Conservation (phyloP, 345 rosid species). For the Aethionema arabicum region DNA sequence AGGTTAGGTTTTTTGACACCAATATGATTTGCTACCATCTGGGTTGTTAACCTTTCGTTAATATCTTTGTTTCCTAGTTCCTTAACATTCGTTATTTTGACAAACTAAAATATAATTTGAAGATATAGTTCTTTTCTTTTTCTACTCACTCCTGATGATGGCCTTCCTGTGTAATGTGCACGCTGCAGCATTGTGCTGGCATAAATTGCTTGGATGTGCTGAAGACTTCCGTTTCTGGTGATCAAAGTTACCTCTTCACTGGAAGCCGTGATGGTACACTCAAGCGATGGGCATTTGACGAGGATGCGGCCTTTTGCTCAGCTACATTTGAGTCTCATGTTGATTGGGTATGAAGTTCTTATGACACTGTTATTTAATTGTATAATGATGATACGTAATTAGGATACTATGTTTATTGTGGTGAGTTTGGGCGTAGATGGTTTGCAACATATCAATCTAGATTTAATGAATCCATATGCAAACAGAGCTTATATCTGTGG, state of each 20-base stretch:
- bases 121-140: not conserved
- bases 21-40: slow-evolving; percentile 1
- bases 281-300: slow-evolving; percentile 87
- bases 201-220: slow-evolving; percentile 78
- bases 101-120: slow-evolving; percentile 1
- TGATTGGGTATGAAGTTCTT: slow-evolving; percentile 74
- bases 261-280: slow-evolving; percentile 99
- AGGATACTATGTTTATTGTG: slow-evolving; percentile 17
- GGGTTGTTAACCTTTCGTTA: slow-evolving; percentile 1
- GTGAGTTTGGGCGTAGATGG: not conserved
- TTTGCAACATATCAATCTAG: not conserved
- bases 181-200: slow-evolving; percentile 95
- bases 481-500: not conserved
- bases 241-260: slow-evolving; percentile 65
- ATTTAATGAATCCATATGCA: no score
- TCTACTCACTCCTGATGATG: slow-evolving; percentile 28
- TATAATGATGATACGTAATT: slow-evolving; percentile 8
- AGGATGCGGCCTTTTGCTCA: slow-evolving; percentile 67
- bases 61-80: slow-evolving; percentile 5
- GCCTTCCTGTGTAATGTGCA: slow-evolving; percentile 28
- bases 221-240: slow-evolving; percentile 58
- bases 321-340: slow-evolving; percentile 99
- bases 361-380: slow-evolving; percentile 12
- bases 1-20: slow-evolving; percentile 49
- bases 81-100: not conserved